A percentile compares a stretch with the other conserved stretches of the same genome.
Evolutionary conservation across 2,329 filamentous ascomycete genomes (phyloP).

Genomic region (Beauveria medogensis): DNA sequence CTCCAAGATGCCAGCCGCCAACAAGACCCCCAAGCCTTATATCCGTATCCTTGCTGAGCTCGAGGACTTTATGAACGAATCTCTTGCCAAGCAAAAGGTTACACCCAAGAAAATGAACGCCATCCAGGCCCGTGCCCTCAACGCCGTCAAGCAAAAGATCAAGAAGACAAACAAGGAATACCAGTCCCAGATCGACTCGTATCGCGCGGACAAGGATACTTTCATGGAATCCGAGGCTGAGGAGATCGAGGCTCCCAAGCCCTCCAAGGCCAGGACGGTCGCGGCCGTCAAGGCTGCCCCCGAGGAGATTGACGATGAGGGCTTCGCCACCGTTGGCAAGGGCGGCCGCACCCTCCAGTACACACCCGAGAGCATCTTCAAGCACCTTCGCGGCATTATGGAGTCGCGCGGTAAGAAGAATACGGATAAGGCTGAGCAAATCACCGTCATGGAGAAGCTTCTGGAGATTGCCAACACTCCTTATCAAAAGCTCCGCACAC

Average conservation of each 20-base stretch:
- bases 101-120: slow-evolving; percentile 98
- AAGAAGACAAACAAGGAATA: slow-evolving; percentile 98
- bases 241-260: slow-evolving; percentile 39
- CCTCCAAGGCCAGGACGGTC: slow-evolving; percentile 41
- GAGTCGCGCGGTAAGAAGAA: slow-evolving; percentile 99
- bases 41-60: slow-evolving; percentile 89
- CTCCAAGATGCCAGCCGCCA: slow-evolving; percentile 65
- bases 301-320: slow-evolving; percentile 66
- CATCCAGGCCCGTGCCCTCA: slow-evolving; percentile 85
- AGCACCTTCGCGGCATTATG: slow-evolving; percentile 86
- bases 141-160: slow-evolving; percentile 95
- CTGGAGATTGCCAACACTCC: slow-evolving; percentile 80
- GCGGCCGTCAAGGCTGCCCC: slow-evolving; percentile 37
- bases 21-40: slow-evolving; percentile 81
- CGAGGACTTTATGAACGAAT: slow-evolving; percentile 90
- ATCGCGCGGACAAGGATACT: slow-evolving; percentile 73
- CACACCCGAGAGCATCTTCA: slow-evolving; percentile 96
- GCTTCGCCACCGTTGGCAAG: slow-evolving; percentile 81
- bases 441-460: slow-evolving; percentile 95
- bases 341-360: slow-evolving; percentile 85
- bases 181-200: slow-evolving; percentile 77
- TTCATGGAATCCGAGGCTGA: slow-evolving; percentile 84
- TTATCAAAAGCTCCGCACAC: slow-evolving; percentile 89
- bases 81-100: slow-evolving; percentile 91
- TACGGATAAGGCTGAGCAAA: slow-evolving; percentile 90